A percentile compares a stretch with the other conserved stretches of the same genome.
Conservation (phyloP, 495 filamentous ascomycete species). For the Pyrenula massariospora region DNA sequence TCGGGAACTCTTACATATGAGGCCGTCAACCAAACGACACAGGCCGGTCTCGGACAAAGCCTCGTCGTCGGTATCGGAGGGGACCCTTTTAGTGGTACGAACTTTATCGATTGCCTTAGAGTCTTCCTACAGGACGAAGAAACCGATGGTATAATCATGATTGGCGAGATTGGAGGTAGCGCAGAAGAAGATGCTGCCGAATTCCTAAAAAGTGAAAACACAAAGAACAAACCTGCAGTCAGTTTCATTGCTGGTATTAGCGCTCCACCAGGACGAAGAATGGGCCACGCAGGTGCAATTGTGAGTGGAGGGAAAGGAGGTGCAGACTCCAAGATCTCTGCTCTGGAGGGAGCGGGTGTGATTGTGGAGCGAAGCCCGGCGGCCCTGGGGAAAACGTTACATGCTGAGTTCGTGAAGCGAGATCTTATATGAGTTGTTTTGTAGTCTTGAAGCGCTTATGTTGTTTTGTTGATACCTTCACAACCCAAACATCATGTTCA, state of each 20-base stretch:
- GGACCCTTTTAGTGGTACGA: slow-evolving; percentile 97
- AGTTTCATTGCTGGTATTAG: slow-evolving; percentile 98
- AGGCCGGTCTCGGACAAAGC: slow-evolving; percentile 91
- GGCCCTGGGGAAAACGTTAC: slow-evolving; percentile 77
- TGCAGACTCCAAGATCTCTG: slow-evolving; percentile 93
- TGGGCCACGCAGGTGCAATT: slow-evolving; percentile 98
- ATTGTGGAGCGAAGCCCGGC: slow-evolving; percentile 94
- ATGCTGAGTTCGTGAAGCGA: slow-evolving; percentile 88
- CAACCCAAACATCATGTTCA: background rate
- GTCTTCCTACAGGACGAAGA: slow-evolving; percentile 94
- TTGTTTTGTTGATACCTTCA: background rate
- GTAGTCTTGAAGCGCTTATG: background rate
- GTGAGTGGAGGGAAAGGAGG: slow-evolving; percentile 95
- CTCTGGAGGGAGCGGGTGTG: slow-evolving; percentile 86
- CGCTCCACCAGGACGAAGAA: slow-evolving; percentile 87
- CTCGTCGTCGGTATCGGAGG: slow-evolving; percentile 97
- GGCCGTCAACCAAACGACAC: slow-evolving; percentile 98
- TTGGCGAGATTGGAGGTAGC: slow-evolving; percentile 95
- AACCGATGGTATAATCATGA: slow-evolving; percentile 99
- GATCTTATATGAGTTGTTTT: slow-evolving; percentile 65
- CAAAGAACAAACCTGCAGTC: slow-evolving; percentile 86
- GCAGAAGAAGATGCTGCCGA: slow-evolving; percentile 97
- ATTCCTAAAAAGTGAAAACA: slow-evolving; percentile 86
- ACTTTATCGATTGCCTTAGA: slow-evolving; percentile 98
- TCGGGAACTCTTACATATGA: slow-evolving; percentile 99